phyloP scores from a whole-genome alignment of 2,329 filamentous ascomycete genomes.

The Mycocentrospora acerina region DNA sequence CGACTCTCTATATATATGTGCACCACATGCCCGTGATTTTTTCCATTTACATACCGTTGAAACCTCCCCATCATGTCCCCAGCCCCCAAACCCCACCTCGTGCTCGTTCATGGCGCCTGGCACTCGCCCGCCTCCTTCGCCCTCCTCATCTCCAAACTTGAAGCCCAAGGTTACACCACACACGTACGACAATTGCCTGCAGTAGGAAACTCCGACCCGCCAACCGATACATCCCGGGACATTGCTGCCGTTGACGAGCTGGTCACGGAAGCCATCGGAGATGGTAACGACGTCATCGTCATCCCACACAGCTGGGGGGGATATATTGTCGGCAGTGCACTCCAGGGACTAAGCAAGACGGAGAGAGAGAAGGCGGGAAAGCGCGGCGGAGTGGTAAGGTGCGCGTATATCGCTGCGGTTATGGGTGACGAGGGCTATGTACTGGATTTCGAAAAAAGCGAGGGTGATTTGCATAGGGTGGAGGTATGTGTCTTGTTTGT shows the following conservation, averaged over 20 bases:
- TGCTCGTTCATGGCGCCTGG: conserved; percentile 43
- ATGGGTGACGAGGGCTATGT: conserved; percentile 14
- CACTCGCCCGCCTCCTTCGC: conserved; percentile 36
- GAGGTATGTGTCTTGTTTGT: not conserved
- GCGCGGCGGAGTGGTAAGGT: conserved; percentile 42
- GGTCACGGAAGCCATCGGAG: conserved; percentile 39
- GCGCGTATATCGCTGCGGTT: conserved; percentile 43
- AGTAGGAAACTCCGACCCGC: conserved; percentile 23
- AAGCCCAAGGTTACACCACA: conserved; percentile 32
- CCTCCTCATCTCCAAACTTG: conserved; percentile 28
- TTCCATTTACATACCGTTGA: not conserved
- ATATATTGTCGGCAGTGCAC: conserved; percentile 40
- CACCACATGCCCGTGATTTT: not conserved
- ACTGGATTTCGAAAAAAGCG: not conserved
- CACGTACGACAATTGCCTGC: conserved; percentile 31
- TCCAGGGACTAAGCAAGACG: conserved; percentile 37
- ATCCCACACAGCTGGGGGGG: conserved; percentile 51
- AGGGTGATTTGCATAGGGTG: too few relatives aligned
- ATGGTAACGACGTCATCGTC: conserved; percentile 46
- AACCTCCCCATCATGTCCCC: conserved; percentile 12
- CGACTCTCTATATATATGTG: too few relatives aligned
- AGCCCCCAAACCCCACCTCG: conserved; percentile 32
- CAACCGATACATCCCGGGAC: conserved; percentile 36
- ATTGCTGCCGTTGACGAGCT: conserved; percentile 35
- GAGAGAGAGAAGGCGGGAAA: conserved; percentile 38